Percentiles rank a stretch among this genome's conserved stretches.
phyloP scores from a whole-genome alignment of 257 asterid species.

The Solanum lignicaule region DNA sequence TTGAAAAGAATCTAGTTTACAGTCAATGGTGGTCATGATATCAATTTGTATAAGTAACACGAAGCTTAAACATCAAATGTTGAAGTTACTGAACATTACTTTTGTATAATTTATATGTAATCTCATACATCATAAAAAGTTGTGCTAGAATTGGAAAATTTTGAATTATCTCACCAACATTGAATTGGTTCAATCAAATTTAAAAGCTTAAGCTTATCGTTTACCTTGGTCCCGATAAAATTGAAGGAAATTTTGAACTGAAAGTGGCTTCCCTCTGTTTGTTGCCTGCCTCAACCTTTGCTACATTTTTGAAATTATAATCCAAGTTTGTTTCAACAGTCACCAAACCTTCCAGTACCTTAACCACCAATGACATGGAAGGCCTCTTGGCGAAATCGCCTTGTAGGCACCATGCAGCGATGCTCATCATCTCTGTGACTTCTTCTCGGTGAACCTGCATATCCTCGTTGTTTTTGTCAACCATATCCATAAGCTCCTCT shows the following conservation, averaged over 20 bases:
- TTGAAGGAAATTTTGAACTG: background rate
- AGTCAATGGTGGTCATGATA: too few relatives aligned
- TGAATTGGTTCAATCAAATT: background rate
- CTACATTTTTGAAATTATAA: background rate
- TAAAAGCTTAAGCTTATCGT: background rate
- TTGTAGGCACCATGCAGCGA: conserved; percentile 16
- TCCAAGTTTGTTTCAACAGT: background rate
- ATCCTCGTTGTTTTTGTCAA: background rate
- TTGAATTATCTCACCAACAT: background rate
- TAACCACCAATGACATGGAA: conserved; percentile 13
- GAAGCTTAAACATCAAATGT: background rate
- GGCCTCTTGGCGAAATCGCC: conserved; percentile 13
- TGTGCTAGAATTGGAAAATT: background rate
- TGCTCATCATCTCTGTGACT: background rate
- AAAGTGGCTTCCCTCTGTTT: background rate
- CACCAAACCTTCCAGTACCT: background rate
- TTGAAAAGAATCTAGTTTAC: too few relatives aligned
- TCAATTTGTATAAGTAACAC: too few relatives aligned
- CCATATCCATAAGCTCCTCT: background rate
- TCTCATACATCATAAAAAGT: background rate
- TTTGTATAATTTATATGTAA: background rate
- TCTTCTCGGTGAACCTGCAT: background rate
- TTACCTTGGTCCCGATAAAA: conserved; percentile 13
- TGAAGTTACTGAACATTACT: background rate
- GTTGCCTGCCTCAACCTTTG: background rate